Conservation (phyloP, 805 yeast genomes). For the Debaryomyces castellii region DNA sequence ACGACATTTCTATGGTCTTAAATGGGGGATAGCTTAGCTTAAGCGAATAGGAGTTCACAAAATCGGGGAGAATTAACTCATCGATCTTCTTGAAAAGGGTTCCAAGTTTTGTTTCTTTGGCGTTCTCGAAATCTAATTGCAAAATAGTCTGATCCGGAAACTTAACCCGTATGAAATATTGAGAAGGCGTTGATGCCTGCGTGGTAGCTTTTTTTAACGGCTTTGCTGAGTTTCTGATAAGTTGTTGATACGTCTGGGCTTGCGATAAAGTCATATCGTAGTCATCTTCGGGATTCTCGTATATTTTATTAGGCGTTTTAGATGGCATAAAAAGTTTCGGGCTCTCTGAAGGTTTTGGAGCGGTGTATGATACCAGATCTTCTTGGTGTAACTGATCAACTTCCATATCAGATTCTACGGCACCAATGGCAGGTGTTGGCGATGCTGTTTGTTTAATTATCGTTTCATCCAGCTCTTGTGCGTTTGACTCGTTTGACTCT, state of each 20-base stretch:
- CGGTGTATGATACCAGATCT: not conserved
- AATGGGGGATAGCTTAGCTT: conserved; percentile 42
- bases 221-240: conserved; percentile 26
- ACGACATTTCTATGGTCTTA: conserved; percentile 23
- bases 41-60: conserved; percentile 27
- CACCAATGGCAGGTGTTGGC: not conserved
- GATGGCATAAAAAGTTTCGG: conserved; percentile 23
- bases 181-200: conserved; percentile 16
- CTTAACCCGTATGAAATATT: conserved; percentile 31
- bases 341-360: not conserved
- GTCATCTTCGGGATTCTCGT: conserved; percentile 44
- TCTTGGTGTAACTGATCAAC: not conserved
- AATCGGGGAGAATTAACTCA: conserved; percentile 25
- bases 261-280: conserved; percentile 39
- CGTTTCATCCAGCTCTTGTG: not conserved
- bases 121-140: conserved; percentile 32
- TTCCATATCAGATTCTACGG: not conserved
- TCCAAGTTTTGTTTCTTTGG: conserved; percentile 28
- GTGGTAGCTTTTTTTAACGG: conserved; percentile 11
- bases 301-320: conserved; percentile 9
- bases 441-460: not conserved
- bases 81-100: conserved; percentile 37
- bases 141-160: conserved; percentile 40
- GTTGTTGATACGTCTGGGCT: conserved; percentile 36
- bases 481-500: not conserved